Base-by-base conservation (phyloP, 345 rosid genomes). In the Dovyalis caffra region DNA sequence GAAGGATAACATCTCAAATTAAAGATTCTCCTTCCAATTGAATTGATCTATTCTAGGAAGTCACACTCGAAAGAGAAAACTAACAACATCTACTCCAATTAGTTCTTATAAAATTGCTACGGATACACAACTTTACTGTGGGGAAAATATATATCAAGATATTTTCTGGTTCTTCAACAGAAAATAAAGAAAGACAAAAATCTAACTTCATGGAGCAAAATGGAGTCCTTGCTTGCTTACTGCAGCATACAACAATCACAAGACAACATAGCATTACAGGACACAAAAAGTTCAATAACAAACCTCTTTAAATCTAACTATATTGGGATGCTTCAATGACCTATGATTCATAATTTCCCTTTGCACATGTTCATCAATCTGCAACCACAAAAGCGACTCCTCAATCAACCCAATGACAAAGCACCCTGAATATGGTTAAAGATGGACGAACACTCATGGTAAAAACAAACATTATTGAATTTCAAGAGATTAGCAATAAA, bases 231-330 rank as follows among this genome's bases (percentile, higher is more conserved):
- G 53, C 53, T 47, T 16, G 16, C 53, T 47, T 62, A 15, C 16
- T 14, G 29, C 33, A 5, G 18, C 33, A 62, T 28, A 29, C 20
- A 62, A 62, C 65, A 62, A 26, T 14, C 4, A 62, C 33, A 62
- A 28, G 35, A 25, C 32, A 14, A 29, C 18, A 31, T 56, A 34
- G 64, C 32, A n/a, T 47, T 29, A 0, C 15, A n/a, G 43, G 8
- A 16, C 8, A 56, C 0, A 6, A 57, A 37, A 26, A 51, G 32
- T 20, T 28, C 4, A 69, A 10, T 31, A 47, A 35, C 38, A 34
- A 25, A 76, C 79, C 79, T 76, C 79, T 76, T 76, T 76, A 56
- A 76, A 76, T 64, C 70, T 70, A 35, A 76, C 79, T 33, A 76
- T 76, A 60, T 70, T 76, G 16, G 79, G 79, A 64, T 76, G 79